Conservation (phyloP, 1,284 basidiomycete species). For the Agroathelia rolfsii region DNA sequence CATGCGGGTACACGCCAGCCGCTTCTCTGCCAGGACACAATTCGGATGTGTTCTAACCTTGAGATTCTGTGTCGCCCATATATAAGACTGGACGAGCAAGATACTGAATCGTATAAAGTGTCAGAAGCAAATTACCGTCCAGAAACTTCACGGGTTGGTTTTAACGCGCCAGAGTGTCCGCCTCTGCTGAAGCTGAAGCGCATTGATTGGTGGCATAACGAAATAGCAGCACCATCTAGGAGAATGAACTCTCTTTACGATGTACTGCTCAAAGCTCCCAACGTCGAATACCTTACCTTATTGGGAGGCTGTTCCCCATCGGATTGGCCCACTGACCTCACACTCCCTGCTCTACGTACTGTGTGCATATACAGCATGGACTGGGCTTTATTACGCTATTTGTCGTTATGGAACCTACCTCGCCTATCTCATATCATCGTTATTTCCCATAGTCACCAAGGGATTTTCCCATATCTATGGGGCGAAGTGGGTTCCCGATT, state of each 20-base stretch:
- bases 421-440: too few species aligned
- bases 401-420: conserved; percentile 44
- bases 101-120: too few species aligned
- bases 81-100: conserved; percentile 11
- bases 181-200: conserved; percentile 43
- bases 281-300: conserved; percentile 46
- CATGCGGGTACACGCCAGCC: conserved; percentile 17
- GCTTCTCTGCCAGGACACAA: conserved; percentile 33
- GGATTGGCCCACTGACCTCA: too few species aligned
- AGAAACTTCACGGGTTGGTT: conserved; percentile 51
- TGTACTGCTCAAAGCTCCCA: conserved; percentile 42
- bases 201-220: conserved; percentile 59
- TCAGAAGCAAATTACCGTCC: too few species aligned
- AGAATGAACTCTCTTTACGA: conserved; percentile 53
- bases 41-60: conserved; percentile 37
- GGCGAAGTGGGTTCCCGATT: conserved; percentile 39
- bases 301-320: conserved; percentile 21
- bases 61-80: conserved; percentile 47
- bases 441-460: too few species aligned
- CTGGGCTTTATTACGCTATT: conserved; percentile 37
- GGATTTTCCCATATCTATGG: conserved; percentile 30
- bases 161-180: conserved; percentile 34
- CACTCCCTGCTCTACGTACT: conserved; percentile 37
- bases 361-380: conserved; percentile 42
- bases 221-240: conserved; percentile 48